Evolutionary conservation across 805 yeast species (phyloP).

Genomic region (Starmera pachycereana): DNA sequence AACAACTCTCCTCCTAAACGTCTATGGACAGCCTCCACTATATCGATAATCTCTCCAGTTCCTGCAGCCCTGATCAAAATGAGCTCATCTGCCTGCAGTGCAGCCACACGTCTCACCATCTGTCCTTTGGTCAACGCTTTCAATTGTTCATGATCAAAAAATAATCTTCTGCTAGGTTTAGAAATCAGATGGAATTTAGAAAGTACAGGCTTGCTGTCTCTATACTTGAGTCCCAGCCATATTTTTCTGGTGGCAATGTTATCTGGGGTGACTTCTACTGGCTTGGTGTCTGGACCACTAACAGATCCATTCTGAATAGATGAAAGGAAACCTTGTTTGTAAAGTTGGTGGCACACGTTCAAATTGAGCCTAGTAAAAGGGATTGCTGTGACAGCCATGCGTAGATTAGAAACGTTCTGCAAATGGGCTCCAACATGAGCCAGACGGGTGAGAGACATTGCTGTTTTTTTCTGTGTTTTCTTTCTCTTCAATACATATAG

Average conservation of each 20-base stretch:
- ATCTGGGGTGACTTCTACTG: conserved; percentile 75
- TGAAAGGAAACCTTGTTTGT: conserved; percentile 83
- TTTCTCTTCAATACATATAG: background rate
- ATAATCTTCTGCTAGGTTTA: conserved; percentile 74
- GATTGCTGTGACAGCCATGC: conserved; percentile 62
- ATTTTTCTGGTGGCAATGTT: conserved; percentile 77
- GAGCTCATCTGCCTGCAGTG: conserved; percentile 84
- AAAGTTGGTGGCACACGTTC: conserved; percentile 72
- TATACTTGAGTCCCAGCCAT: conserved; percentile 88
- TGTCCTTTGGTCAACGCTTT: conserved; percentile 67
- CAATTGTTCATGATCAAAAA: conserved; percentile 53
- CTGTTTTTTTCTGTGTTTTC: background rate
- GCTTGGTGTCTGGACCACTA: conserved; percentile 70
- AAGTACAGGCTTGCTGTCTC: conserved; percentile 70
- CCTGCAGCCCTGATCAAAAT: conserved; percentile 50
- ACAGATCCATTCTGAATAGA: conserved; percentile 79
- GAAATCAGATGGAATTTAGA: conserved; percentile 63
- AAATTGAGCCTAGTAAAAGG: conserved; percentile 80
- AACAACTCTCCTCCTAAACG: conserved; percentile 67
- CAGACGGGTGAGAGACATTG: conserved; percentile 78
- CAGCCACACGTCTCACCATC: conserved; percentile 63
- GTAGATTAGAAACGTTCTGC: conserved; percentile 77
- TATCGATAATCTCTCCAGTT: conserved; percentile 50
- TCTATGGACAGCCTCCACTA: conserved; percentile 78
- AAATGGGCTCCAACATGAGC: conserved; percentile 82